A percentile compares a stretch with the other conserved stretches of the same genome.
Evolutionary conservation across 1,284 basidiomycete genomes (phyloP).

Genomic region (Bondarzewia mesenterica): DNA sequence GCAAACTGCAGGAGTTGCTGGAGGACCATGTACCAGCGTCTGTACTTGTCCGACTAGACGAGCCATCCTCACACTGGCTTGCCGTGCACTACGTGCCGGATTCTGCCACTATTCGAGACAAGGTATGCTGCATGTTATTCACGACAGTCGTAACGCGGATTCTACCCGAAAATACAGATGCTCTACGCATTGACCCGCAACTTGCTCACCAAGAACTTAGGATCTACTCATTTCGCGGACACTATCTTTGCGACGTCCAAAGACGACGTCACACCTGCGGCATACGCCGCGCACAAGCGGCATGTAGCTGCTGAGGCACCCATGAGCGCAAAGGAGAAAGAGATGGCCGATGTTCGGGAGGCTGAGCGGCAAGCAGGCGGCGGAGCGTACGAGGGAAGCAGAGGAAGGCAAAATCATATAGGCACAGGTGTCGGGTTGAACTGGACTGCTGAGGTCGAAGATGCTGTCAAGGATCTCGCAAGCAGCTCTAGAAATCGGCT

Average conservation of each 20-base stretch:
- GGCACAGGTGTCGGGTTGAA: slow-evolving; percentile 50
- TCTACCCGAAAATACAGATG: slow-evolving; percentile 54
- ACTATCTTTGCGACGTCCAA: slow-evolving; percentile 78
- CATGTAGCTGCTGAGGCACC: slow-evolving; percentile 73
- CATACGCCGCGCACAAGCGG: slow-evolving; percentile 70
- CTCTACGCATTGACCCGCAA: slow-evolving; percentile 82
- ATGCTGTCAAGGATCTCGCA: slow-evolving; percentile 53
- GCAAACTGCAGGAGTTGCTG: slow-evolving; percentile 45
- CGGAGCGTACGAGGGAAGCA: slow-evolving; percentile 46
- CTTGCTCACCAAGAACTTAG: slow-evolving; percentile 67
- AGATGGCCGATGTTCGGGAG: slow-evolving; percentile 66
- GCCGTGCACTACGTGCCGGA: slow-evolving; percentile 73
- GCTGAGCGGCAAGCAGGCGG: slow-evolving; percentile 55
- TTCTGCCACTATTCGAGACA: slow-evolving; percentile 64
- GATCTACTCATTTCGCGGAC: slow-evolving; percentile 71
- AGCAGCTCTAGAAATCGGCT: slow-evolving; percentile 41
- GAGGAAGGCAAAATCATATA: slow-evolving; percentile 45
- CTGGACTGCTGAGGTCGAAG: slow-evolving; percentile 57
- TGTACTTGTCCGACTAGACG: slow-evolving; percentile 57
- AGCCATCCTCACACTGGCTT: slow-evolving; percentile 56
- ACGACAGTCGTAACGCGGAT: not conserved
- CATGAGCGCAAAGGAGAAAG: slow-evolving; percentile 72
- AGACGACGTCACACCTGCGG: slow-evolving; percentile 53
- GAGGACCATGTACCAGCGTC: slow-evolving; percentile 63
- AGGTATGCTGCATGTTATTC: slow-evolving; percentile 37